These are phyloP conservation scores for Colletotrichum sansevieriae DNA, from an alignment of 2,329 filamentous ascomycete genomes.

Conservation along the genomic window DNA sequence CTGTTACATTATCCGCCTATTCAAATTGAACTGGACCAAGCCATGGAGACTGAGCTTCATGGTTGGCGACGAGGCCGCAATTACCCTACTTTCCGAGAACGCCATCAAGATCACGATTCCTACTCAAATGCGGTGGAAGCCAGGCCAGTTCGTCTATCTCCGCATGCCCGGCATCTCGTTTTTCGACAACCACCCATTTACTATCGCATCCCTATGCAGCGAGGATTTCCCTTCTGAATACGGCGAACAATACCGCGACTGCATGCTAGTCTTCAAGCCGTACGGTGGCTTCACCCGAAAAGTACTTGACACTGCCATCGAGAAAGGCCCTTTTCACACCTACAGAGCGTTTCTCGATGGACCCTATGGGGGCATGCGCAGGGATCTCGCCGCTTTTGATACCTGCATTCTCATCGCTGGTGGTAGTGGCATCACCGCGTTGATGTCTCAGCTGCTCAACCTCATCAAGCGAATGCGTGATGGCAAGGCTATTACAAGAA, in stretches of 20 bases:
- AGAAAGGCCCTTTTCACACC: constrained; percentile 90
- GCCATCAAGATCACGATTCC: constrained; percentile 97
- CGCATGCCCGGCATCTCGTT: constrained; percentile 93
- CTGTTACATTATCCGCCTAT: constrained; percentile 80
- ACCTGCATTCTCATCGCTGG: constrained; percentile 94
- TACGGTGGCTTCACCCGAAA: constrained; percentile 91
- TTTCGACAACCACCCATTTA: constrained; percentile 96
- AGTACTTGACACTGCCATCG: constrained; percentile 84
- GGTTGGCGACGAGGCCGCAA: constrained; percentile 90
- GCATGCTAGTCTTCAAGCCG: constrained; percentile 91
- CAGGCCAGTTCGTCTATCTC: constrained; percentile 94
- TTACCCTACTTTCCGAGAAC: constrained; percentile 91
- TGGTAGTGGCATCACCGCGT: constrained; percentile 92
- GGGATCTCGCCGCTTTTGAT: constrained; percentile 91
- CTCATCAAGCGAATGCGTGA: constrained; percentile 98
- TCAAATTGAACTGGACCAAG: constrained; percentile 91
- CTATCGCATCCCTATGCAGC: constrained; percentile 91
- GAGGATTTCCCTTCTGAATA: constrained; percentile 95
- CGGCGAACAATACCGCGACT: constrained; percentile 88
- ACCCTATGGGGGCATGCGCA: constrained; percentile 93
- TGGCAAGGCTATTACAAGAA: constrained; percentile 91
- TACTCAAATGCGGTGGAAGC: constrained; percentile 91
- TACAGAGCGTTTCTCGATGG: constrained; percentile 94
- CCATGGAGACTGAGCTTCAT: constrained; percentile 84
- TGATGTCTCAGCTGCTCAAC: constrained; percentile 91